These are phyloP conservation scores for Lippia alba DNA, from an alignment of 305 asterid genomes.

Conservation along the genomic window DNA sequence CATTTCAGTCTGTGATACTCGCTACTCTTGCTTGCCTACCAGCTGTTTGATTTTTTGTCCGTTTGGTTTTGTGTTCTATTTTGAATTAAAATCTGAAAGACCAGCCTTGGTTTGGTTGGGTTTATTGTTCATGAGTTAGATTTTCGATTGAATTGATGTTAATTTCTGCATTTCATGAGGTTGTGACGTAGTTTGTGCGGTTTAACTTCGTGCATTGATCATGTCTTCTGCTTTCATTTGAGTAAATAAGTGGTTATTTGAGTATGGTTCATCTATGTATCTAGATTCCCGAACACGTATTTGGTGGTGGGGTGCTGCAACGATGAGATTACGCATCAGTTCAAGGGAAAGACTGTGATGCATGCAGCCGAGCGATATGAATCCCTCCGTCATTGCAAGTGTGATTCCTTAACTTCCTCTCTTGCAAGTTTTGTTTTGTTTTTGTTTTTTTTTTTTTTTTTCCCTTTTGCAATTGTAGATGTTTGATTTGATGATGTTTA, in stretches of 20 bases:
- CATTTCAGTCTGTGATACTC: background rate
- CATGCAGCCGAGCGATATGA: conserved; percentile 75
- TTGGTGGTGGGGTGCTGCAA: conserved; percentile 92
- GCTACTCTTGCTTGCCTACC: conserved; percentile 3
- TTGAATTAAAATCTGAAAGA: conserved; percentile 12
- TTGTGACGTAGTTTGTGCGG: conserved; percentile 1
- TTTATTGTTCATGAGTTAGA: background rate
- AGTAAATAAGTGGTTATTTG: conserved; percentile 11
- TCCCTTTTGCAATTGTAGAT: conserved; percentile 14
- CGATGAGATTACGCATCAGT: conserved; percentile 74
- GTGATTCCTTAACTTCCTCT: conserved; percentile 29
- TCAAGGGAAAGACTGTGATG: conserved; percentile 92
- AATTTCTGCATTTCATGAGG: background rate
- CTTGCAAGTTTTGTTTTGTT: conserved; percentile 2
- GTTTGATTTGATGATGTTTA: background rate
- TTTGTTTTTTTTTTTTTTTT: no score
- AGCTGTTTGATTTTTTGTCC: background rate
- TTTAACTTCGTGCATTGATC: background rate
- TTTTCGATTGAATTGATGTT: conserved; percentile 1
- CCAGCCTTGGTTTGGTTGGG: background rate
- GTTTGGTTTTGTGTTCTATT: background rate
- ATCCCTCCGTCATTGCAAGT: conserved; percentile 92
- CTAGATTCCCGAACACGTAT: conserved; percentile 74
- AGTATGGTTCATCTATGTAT: conserved; percentile 22
- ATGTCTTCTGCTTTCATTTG: background rate